Base-by-base conservation (phyloP, 371 early-diverging fungal genomes). In the Rhizopus stolonifer region DNA sequence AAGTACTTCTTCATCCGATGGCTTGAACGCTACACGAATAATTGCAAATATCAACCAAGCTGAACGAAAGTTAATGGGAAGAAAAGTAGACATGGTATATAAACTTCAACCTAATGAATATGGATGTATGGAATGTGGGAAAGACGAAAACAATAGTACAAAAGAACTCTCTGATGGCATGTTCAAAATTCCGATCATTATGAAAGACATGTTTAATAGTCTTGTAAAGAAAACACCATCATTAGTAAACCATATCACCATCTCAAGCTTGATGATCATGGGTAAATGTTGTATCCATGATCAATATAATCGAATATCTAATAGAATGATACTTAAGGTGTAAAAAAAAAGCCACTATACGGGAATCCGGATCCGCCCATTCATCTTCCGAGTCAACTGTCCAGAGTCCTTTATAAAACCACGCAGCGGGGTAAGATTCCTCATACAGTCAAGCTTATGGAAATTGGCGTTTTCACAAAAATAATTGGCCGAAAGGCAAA, bases 171-270 rank as follows among this genome's bases (percentile, higher is more conserved):
- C 22, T 2, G 36, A 56, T 34, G 36, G 44, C 1, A 17, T 18
- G 14, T 49, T 56, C 25, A 56, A 56, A 44, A 49, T 49, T 11
- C 49, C 49, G 4, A 48, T 31, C 4, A 15, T 48, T 3, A 39
- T 48, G 49, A 55, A 48, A 42, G 56, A 56, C 49, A 56, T 56
- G 43, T 43, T 56, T 8, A 43, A 26, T 26, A 25, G 46, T 21
- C 17, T 54, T 8, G 11, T 38, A 26, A 54, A 46, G 25, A 36
- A 4, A 9, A 18, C 46, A 36, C 53, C 38, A 0, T 23, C 54
- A 26, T 26, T 38, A 19, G 39, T 54, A 4, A 54, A 38, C 18
- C 46, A 46, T 13, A 1, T 38, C 39, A 39, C 39, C 24, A 39
- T 49, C 49, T 39, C 49, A 17, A 39, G 49, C 17, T 23, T 49